phyloP scores from a whole-genome alignment of 352 stramenopile species.

The Globisporangium polare region DNA sequence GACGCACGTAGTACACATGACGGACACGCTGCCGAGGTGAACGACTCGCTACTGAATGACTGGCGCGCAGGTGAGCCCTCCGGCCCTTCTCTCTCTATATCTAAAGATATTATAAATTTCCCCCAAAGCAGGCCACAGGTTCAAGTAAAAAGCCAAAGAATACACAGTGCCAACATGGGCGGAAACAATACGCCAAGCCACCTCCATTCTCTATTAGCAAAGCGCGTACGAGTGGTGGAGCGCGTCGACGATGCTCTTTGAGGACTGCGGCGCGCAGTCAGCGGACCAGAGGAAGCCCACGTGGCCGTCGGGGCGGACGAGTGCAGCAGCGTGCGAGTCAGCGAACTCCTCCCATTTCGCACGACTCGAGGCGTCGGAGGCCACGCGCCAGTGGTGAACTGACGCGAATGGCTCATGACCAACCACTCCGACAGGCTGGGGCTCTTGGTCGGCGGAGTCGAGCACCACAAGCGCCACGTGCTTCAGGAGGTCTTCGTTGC shows the following conservation, averaged over 20 bases:
- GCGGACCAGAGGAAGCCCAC: conserved; percentile 56
- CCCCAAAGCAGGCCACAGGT: not conserved
- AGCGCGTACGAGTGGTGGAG: conserved; percentile 13
- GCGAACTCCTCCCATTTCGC: conserved; percentile 44
- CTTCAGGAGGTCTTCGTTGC: conserved; percentile 13
- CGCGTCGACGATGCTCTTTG: conserved; percentile 4
- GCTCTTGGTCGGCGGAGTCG: conserved; percentile 18
- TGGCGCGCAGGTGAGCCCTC: too few relatives aligned
- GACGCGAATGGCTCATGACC: conserved; percentile 19
- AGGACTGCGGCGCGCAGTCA: not conserved
- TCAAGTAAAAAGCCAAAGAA: conserved; percentile 2
- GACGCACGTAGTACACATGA: not conserved
- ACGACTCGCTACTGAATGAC: not conserved
- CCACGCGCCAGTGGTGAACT: conserved; percentile 29
- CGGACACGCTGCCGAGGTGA: conserved; percentile 9
- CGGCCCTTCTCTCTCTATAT: not conserved
- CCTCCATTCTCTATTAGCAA: not conserved
- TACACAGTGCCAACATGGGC: conserved; percentile 1
- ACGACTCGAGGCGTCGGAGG: conserved; percentile 18
- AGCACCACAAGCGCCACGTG: conserved; percentile 43
- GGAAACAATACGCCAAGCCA: not conserved
- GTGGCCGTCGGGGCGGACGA: conserved; percentile 82
- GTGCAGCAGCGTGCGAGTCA: conserved; percentile 25
- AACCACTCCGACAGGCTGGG: not conserved
- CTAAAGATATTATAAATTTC: conserved; percentile 4